Percentiles rank a stretch among this genome's conserved stretches.
phyloP scores from a whole-genome alignment of 306 rosid species.

The Datisca glomerata region DNA sequence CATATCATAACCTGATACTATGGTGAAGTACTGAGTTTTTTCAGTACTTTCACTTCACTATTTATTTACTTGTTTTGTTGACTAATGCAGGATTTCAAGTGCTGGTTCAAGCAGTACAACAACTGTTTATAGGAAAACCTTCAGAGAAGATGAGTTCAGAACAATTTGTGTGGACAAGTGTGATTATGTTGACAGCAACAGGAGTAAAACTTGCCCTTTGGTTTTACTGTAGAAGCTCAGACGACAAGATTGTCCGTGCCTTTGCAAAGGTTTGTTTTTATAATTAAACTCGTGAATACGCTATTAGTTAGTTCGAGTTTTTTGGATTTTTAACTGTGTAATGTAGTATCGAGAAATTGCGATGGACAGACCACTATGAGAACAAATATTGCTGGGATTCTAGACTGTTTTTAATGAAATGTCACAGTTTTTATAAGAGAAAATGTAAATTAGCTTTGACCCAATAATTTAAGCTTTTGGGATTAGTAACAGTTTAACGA shows the following conservation, averaged over 20 bases:
- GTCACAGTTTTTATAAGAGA: too few species aligned
- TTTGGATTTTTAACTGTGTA: too few species aligned
- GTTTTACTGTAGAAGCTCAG: conserved; percentile 73
- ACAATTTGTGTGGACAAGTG: conserved; percentile 56
- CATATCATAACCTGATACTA: conserved; percentile 3
- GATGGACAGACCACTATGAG: too few species aligned
- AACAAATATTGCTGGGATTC: too few species aligned
- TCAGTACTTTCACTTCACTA: neutral
- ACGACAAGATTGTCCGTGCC: conserved; percentile 80
- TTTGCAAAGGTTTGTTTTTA: conserved; percentile 54
- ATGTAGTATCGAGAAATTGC: too few species aligned
- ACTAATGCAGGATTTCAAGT: conserved; percentile 73
- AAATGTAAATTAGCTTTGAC: too few species aligned
- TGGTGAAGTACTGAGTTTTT: neutral
- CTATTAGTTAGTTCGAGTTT: too few species aligned
- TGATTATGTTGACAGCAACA: conserved; percentile 70
- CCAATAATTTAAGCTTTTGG: too few species aligned
- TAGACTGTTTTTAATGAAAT: too few species aligned
- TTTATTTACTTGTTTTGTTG: conserved; percentile 8
- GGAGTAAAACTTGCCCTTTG: conserved; percentile 73
- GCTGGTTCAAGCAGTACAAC: conserved; percentile 55
- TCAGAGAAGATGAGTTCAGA: conserved; percentile 37
- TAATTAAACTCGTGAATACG: neutral
- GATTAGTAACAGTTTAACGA: too few species aligned
- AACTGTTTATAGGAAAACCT: conserved; percentile 35